Percentiles rank a stretch among this genome's conserved stretches.
Evolutionary conservation across 1,139 yeast species (phyloP).

Genomic region (Pichia terricola): DNA sequence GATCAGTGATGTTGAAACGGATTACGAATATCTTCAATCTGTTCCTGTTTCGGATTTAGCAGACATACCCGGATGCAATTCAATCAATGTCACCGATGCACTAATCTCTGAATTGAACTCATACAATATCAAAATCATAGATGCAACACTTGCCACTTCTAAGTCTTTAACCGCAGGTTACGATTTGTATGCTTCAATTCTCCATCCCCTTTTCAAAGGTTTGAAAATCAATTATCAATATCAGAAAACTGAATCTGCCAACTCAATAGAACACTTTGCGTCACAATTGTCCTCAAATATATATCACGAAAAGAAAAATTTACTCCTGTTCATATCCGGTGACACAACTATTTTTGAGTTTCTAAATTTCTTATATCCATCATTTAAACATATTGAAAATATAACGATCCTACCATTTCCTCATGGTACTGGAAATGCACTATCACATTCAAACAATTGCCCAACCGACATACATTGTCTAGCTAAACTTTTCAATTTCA

Average conservation of each 20-base stretch:
- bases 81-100: too few species aligned
- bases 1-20: too few species aligned
- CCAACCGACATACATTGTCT: conserved; percentile 33
- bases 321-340: conserved; percentile 66
- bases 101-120: too few species aligned
- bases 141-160: conserved; percentile 33
- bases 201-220: conserved; percentile 37
- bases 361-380: conserved; percentile 39
- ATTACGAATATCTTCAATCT: too few species aligned
- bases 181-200: conserved; percentile 33
- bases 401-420: conserved; percentile 43
- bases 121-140: conserved; percentile 27
- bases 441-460: conserved; percentile 53
- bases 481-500: conserved; percentile 31
- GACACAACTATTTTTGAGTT: conserved; percentile 81
- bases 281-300: not conserved
- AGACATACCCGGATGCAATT: too few species aligned
- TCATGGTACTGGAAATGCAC: conserved; percentile 81
- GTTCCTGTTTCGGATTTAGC: too few species aligned
- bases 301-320: conserved; percentile 15
- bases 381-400: not conserved
- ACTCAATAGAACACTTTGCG: conserved; percentile 12
- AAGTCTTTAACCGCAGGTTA: conserved; percentile 41
- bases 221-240: conserved; percentile 32
- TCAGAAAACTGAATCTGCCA: conserved; percentile 27